Evolutionary conservation across 106 monocot species (phyloP), one percentile per base, ranked within the genome.

Genomic region (Cymbidium sinense): DNA sequence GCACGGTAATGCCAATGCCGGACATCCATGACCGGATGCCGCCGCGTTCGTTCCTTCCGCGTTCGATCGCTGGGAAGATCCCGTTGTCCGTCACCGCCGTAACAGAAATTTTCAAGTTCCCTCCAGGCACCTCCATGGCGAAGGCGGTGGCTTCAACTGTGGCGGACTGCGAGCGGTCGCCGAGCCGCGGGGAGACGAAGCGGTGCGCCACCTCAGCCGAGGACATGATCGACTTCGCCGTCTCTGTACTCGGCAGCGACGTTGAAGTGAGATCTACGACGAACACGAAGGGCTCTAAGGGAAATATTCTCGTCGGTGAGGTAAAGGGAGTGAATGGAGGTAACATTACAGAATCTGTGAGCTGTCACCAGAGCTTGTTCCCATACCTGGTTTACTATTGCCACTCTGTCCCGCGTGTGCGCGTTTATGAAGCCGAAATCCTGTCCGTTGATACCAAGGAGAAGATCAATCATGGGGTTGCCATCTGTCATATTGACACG

Each of bases 281-380:
- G 34, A 79, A 75, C 35, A 28, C 86, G 25, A 72, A 72, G 1
- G 96, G 96, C 7, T 91, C 85, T 19, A 69, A 77, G 0, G 75
- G 78, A 5, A 29, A 83, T 15, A 30, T 96, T 27, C 27, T 82
- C 39, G 78, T 96, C 27, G 96, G 93, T 1, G 33, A 83, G 20
- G 89, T 93, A 2, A 79, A 29, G 27, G 91, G 93, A 11, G 75
- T 93, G 39, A 85, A 93, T 51, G 96, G 91, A 5, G 93, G 96
- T 7, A 76, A 74, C 41, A 85, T 89, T 18, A 96, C 93, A 27
- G 58, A 67, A 41, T 86, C 96, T 4, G 96, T 91, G 76, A 93
- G 93, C 11, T 96, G 96, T 72, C 96, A 96, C 82, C 96, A 96
- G 89, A 93, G 96, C 79, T 44, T 96, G 79, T 96, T 93, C 80